phyloP scores from a whole-genome alignment of 2,329 filamentous ascomycete species.

The Nemania abortiva region DNA sequence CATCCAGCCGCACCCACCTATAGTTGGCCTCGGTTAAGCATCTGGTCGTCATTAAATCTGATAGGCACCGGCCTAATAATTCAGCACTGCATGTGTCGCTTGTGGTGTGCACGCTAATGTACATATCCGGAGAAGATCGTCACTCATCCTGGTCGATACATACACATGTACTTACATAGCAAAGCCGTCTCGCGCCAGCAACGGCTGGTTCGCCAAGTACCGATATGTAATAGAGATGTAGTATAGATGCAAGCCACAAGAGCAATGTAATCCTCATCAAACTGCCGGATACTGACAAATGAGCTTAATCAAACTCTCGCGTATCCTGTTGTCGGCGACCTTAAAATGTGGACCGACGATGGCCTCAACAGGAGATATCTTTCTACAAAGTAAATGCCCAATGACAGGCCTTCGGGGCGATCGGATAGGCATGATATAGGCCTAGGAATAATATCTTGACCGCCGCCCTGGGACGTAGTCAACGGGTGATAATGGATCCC shows the following conservation, averaged over 20 bases:
- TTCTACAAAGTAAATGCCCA: background rate
- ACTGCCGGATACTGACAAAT: slow-evolving; percentile 14
- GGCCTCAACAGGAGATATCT: background rate
- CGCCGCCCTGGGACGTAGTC: slow-evolving; percentile 21
- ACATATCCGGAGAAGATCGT: slow-evolving; percentile 31
- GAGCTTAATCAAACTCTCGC: slow-evolving; percentile 1
- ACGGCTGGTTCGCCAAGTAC: slow-evolving; percentile 22
- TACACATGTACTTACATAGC: slow-evolving; percentile 1
- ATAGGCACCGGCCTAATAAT: slow-evolving; percentile 21
- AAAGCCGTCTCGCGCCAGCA: slow-evolving; percentile 11
- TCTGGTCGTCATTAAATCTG: slow-evolving; percentile 25
- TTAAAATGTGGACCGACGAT: slow-evolving; percentile 17
- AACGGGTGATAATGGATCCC: slow-evolving; percentile 7
- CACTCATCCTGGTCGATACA: background rate
- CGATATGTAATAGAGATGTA: slow-evolving; percentile 7
- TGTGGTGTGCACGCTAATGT: slow-evolving; percentile 11
- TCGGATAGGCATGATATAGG: slow-evolving; percentile 12
- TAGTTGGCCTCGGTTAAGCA: slow-evolving; percentile 21
- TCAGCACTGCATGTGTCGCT: slow-evolving; percentile 13
- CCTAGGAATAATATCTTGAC: slow-evolving; percentile 20
- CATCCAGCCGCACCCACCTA: slow-evolving; percentile 29
- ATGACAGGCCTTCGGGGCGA: background rate
- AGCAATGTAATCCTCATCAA: slow-evolving; percentile 4
- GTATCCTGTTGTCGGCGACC: slow-evolving; percentile 6
- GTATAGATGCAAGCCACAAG: slow-evolving; percentile 29